phyloP scores from a whole-genome alignment of 106 monocot species.

The Dioscorea zingiberensis region DNA sequence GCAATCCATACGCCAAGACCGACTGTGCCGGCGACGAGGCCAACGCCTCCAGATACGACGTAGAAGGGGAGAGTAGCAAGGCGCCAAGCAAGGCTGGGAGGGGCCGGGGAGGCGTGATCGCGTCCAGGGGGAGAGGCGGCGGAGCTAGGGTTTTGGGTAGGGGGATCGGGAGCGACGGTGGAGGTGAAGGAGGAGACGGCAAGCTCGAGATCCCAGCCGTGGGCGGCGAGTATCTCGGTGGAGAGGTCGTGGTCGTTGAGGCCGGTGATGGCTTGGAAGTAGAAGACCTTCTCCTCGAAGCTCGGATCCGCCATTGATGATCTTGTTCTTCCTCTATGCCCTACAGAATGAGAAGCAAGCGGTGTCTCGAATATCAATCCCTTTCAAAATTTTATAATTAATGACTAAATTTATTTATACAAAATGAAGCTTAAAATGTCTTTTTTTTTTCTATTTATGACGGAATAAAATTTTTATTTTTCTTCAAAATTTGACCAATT shows the following conservation, averaged over 20 bases:
- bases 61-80: constrained; percentile 86
- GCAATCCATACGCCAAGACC: constrained; percentile 39
- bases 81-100: constrained; percentile 59
- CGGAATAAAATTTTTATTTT: no score
- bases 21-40: constrained; percentile 68
- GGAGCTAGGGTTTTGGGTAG: neutral
- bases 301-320: constrained; percentile 3
- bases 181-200: constrained; percentile 83
- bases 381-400: no score
- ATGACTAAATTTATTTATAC: no score
- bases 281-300: constrained; percentile 59
- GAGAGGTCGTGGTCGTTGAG: constrained; percentile 74
- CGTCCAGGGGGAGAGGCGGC: neutral
- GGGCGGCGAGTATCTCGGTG: constrained; percentile 84
- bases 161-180: neutral
- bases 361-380: no score
- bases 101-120: constrained; percentile 17
- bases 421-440: no score
- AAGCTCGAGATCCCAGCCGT: constrained; percentile 87
- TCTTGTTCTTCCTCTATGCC: no score
- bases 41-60: constrained; percentile 64
- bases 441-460: no score
- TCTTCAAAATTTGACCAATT: no score
- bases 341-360: no score
- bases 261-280: constrained; percentile 89